Evolutionary conservation across 768 basidiomycete genomes (phyloP).

Genomic region (Lanmaoa pseudosensibilis): DNA sequence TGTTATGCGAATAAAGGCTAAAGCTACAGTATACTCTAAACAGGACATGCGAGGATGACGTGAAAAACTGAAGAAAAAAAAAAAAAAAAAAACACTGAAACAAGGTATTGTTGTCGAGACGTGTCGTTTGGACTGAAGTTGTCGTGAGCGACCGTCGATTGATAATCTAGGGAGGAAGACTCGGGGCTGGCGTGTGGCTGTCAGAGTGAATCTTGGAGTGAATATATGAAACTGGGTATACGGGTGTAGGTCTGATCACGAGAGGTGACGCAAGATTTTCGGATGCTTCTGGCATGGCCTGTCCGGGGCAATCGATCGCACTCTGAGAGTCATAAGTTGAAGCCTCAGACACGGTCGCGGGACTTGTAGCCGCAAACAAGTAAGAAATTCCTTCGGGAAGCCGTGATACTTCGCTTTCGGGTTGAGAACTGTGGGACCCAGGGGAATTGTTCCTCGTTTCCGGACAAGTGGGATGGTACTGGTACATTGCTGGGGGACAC

Average conservation of each 20-base stretch:
- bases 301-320: not conserved
- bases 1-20: not conserved
- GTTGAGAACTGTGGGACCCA: conserved; percentile 2
- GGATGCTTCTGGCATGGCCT: conserved; percentile 4
- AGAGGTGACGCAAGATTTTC: conserved; percentile 16
- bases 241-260: conserved; percentile 30
- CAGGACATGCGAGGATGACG: conserved; percentile 6
- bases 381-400: conserved; percentile 12
- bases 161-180: conserved; percentile 4
- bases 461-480: conserved; percentile 6
- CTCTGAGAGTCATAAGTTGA: too few relatives aligned
- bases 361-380: conserved; percentile 5
- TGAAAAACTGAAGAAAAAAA: conserved; percentile 3
- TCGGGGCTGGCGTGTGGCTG: not conserved
- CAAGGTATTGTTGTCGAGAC: not conserved
- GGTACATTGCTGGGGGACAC: conserved; percentile 3
- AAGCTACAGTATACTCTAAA: conserved; percentile 17
- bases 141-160: not conserved
- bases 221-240: conserved; percentile 29
- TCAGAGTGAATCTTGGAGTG: conserved; percentile 16
- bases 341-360: not conserved
- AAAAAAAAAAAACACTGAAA: conserved; percentile 16
- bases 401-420: conserved; percentile 11
- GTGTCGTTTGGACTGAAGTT: not conserved
- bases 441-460: conserved; percentile 6